Conservation (phyloP, 129 eudicot genomes). For the Apium graveolens region DNA sequence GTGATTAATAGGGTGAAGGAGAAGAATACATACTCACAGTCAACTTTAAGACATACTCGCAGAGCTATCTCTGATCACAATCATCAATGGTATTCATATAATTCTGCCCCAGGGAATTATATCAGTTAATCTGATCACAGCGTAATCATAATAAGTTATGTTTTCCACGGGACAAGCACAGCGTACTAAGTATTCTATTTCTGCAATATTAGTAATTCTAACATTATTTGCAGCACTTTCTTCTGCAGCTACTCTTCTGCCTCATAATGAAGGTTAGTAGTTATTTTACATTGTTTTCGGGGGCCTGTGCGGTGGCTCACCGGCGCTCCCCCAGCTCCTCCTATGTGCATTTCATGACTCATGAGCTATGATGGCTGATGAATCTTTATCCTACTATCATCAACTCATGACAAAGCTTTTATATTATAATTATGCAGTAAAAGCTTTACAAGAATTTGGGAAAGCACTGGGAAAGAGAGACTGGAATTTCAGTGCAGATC, state of each 20-base stretch:
- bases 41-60: neutral
- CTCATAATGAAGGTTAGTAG: neutral
- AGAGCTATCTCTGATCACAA: neutral
- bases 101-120: neutral
- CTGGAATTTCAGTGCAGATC: constrained; percentile 50
- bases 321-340: too few species aligned
- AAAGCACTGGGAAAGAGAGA: constrained; percentile 35
- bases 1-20: too few species aligned
- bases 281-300: neutral
- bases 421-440: constrained; percentile 21
- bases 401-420: too few species aligned
- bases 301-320: too few species aligned
- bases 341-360: too few species aligned
- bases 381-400: too few species aligned
- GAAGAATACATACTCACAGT: neutral
- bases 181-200: neutral
- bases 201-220: neutral
- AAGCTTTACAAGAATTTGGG: constrained; percentile 31
- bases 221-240: neutral
- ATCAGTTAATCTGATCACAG: neutral
- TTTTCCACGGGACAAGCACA: neutral
- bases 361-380: too few species aligned
- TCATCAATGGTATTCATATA: neutral
- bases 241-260: constrained; percentile 1
- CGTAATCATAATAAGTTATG: neutral